Conservation (phyloP, 2,329 filamentous ascomycete species). For the Ceratocystis lukuohia region DNA sequence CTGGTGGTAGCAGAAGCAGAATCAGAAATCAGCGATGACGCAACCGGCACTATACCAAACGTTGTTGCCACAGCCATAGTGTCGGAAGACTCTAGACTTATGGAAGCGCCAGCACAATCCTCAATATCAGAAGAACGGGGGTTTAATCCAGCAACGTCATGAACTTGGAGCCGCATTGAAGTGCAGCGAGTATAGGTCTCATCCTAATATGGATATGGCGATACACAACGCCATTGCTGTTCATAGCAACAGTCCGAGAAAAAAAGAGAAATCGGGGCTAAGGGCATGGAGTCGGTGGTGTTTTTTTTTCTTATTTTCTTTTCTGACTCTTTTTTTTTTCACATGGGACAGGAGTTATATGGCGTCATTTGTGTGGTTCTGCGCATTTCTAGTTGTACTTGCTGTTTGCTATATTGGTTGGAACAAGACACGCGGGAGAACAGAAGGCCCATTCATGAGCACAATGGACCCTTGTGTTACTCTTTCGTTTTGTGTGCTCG, state of each 20-base stretch:
- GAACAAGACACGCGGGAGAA: neutral
- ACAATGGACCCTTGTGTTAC: neutral
- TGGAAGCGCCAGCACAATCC: neutral
- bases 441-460: neutral
- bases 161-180: neutral
- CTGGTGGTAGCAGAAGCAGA: constrained; percentile 21
- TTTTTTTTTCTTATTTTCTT: neutral
- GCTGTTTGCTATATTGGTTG: neutral
- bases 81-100: neutral
- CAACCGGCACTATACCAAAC: neutral
- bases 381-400: neutral
- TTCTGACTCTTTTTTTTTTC: neutral
- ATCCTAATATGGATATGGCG: neutral
- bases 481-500: neutral
- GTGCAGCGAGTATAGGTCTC: neutral
- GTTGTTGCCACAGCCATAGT: neutral
- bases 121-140: neutral
- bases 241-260: neutral
- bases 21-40: constrained; percentile 13
- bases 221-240: neutral
- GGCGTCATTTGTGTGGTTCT: neutral
- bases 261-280: neutral
- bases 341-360: neutral
- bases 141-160: neutral
- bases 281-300: neutral